Evolutionary conservation across 2,329 filamentous ascomycete species (phyloP).

Genomic region (Aspergillus fumigatus): DNA sequence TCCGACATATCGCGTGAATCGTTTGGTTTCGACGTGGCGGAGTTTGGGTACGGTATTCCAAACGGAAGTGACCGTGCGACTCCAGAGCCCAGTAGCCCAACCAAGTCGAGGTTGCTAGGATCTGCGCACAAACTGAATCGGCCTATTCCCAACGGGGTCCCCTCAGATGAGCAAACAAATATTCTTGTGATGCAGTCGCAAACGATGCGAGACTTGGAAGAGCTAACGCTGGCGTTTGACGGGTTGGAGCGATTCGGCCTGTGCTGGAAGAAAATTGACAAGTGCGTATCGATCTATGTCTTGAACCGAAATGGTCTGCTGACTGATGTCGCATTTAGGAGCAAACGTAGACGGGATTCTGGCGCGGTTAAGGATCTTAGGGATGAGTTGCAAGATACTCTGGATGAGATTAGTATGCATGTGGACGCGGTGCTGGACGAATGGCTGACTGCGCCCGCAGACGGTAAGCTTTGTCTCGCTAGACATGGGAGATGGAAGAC

Average conservation of each 20-base stretch:
- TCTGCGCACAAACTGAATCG: slow-evolving; percentile 27
- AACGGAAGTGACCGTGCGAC: slow-evolving; percentile 20
- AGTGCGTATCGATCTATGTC: slow-evolving; percentile 27
- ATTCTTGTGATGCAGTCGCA: slow-evolving; percentile 47
- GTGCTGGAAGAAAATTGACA: slow-evolving; percentile 44
- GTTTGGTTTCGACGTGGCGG: slow-evolving; percentile 36
- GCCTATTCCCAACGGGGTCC: slow-evolving; percentile 23
- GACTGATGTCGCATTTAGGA: slow-evolving; percentile 12
- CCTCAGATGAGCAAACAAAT: slow-evolving; percentile 19
- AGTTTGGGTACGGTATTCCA: slow-evolving; percentile 18
- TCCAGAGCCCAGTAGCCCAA: slow-evolving; percentile 28
- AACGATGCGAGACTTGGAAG: slow-evolving; percentile 65
- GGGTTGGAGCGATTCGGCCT: slow-evolving; percentile 63
- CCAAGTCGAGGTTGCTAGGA: slow-evolving; percentile 24
- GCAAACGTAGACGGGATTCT: slow-evolving; percentile 31
- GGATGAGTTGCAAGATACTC: slow-evolving; percentile 49
- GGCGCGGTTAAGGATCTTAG: slow-evolving; percentile 48
- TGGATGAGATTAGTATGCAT: slow-evolving; percentile 52
- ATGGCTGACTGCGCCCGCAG: slow-evolving; percentile 56
- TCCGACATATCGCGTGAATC: slow-evolving; percentile 42
- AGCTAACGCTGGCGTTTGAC: slow-evolving; percentile 62
- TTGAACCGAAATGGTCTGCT: slow-evolving; percentile 11
- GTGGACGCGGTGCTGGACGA: slow-evolving; percentile 59
- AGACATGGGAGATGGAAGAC: not conserved
- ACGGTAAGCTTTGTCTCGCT: slow-evolving; percentile 45